Evolutionary conservation across 1,284 basidiomycete species (phyloP).

Genomic region (Leccinum pachyderme): DNA sequence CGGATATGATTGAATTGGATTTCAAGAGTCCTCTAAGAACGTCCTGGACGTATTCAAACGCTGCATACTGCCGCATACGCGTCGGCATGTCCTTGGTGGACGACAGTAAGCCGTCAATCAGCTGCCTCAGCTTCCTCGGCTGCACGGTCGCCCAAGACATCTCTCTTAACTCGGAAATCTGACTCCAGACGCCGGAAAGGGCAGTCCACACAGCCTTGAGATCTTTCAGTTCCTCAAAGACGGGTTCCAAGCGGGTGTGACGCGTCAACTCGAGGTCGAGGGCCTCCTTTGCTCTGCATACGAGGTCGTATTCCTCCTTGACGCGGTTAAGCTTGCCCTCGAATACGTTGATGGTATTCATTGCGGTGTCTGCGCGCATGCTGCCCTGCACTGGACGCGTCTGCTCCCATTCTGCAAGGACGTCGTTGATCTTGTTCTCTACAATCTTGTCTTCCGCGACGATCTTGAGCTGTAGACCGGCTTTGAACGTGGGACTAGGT

Average conservation of each 20-base stretch:
- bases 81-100: slow-evolving; percentile 99
- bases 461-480: slow-evolving; percentile 96
- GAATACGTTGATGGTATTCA: slow-evolving; percentile 93
- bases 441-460: slow-evolving; percentile 99
- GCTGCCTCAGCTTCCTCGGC: slow-evolving; percentile 92
- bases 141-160: slow-evolving; percentile 90
- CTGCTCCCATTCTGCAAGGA: slow-evolving; percentile 92
- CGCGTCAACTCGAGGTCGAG: slow-evolving; percentile 89
- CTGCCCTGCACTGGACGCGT: slow-evolving; percentile 94
- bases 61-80: slow-evolving; percentile 97
- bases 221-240: slow-evolving; percentile 94
- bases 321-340: slow-evolving; percentile 88
- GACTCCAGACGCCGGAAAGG: slow-evolving; percentile 94
- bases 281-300: slow-evolving; percentile 95
- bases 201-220: slow-evolving; percentile 99
- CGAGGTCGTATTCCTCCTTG: slow-evolving; percentile 91
- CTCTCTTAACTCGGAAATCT: slow-evolving; percentile 88
- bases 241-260: slow-evolving; percentile 89
- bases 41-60: slow-evolving; percentile 98
- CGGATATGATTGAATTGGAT: slow-evolving; percentile 84
- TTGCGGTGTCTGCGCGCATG: slow-evolving; percentile 92
- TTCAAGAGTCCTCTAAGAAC: slow-evolving; percentile 84
- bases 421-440: slow-evolving; percentile 89
- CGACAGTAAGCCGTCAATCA: slow-evolving; percentile 84
- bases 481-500: slow-evolving; percentile 39